phyloP scores from a whole-genome alignment of 441 rosid species.

The Jatropha multifida region DNA sequence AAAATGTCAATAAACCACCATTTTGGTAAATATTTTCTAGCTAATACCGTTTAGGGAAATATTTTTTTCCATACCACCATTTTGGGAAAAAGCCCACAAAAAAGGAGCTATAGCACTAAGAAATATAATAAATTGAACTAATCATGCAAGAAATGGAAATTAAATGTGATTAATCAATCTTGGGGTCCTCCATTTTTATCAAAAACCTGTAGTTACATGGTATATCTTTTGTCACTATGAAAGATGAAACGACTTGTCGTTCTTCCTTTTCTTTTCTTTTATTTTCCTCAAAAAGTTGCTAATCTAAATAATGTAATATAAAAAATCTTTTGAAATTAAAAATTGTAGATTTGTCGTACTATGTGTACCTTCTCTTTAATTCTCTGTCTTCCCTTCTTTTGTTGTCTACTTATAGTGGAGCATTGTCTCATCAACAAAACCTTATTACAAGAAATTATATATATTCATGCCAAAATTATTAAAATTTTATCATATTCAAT shows the following conservation, averaged over 20 bases:
- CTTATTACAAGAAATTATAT: background rate
- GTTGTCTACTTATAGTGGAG: conserved; percentile 1
- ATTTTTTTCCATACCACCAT: too few species aligned
- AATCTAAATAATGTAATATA: background rate
- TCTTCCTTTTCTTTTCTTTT: background rate
- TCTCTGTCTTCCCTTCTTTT: background rate
- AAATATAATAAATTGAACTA: background rate
- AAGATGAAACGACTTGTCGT: background rate
- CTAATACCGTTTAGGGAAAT: too few species aligned
- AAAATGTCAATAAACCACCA: too few species aligned
- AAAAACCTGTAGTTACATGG: background rate
- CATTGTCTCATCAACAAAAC: background rate
- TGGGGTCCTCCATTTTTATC: background rate
- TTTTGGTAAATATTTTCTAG: too few species aligned
- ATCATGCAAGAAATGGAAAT: background rate
- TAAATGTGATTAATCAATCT: too few species aligned
- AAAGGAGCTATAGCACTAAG: background rate
- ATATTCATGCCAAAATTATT: background rate
- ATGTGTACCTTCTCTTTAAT: conserved; percentile 17
- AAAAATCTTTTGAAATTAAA: conserved; percentile 13
- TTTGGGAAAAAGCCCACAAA: background rate
- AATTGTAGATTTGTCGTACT: conserved; percentile 15
- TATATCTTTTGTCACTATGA: background rate
- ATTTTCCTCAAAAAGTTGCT: background rate
- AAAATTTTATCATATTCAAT: too few species aligned